Conservation (phyloP, 2,329 filamentous ascomycete species). For the Colletotrichum nymphaeae region DNA sequence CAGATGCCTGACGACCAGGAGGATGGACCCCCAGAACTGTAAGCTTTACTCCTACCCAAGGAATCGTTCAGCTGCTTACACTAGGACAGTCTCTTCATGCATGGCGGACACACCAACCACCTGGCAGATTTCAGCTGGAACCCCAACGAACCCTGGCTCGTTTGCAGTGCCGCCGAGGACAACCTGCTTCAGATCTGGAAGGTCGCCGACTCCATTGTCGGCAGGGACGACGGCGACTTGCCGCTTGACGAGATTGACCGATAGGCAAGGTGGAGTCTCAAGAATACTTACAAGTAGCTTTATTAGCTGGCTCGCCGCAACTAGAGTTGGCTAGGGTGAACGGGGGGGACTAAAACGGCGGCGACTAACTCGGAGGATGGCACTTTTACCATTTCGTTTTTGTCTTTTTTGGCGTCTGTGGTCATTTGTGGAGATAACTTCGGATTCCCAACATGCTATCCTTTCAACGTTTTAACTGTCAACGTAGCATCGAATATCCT, state of each 20-base stretch:
- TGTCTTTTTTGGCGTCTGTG: conserved; percentile 32
- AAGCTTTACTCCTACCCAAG: conserved; percentile 36
- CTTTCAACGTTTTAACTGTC: neutral
- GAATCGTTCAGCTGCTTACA: conserved; percentile 36
- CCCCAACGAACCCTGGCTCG: conserved; percentile 94
- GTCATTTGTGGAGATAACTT: conserved; percentile 34
- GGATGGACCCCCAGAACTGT: conserved; percentile 95
- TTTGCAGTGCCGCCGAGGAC: conserved; percentile 95
- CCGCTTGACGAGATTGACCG: conserved; percentile 81
- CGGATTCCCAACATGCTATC: conserved; percentile 28
- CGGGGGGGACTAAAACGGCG: conserved; percentile 11
- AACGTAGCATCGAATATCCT: too few relatives aligned
- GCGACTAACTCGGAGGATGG: conserved; percentile 8
- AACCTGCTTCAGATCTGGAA: conserved; percentile 97
- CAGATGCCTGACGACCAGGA: conserved; percentile 95
- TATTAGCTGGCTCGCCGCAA: conserved; percentile 11
- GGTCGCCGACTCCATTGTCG: conserved; percentile 84
- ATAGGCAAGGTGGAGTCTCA: conserved; percentile 47
- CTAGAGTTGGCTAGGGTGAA: neutral
- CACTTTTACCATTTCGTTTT: conserved; percentile 16
- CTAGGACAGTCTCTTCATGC: conserved; percentile 85
- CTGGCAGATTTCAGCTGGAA: conserved; percentile 99
- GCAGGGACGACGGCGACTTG: conserved; percentile 80
- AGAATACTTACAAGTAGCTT: conserved; percentile 11
- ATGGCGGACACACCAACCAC: conserved; percentile 97